phyloP scores from a whole-genome alignment of 1,284 basidiomycete genomes.

The Boletus hoseneyae region DNA sequence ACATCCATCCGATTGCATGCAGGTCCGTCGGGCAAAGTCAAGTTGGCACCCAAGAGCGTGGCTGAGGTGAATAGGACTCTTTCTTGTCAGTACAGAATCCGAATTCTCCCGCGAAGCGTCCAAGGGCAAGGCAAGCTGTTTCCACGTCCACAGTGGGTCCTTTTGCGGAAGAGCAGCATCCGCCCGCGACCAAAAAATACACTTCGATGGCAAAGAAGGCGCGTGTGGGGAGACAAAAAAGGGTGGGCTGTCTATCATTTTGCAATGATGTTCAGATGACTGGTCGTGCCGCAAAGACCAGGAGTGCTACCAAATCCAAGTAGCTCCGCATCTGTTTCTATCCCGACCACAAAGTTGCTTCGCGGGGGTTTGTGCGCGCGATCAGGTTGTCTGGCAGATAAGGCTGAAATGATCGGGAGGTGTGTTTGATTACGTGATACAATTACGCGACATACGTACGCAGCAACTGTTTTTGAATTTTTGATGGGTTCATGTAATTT shows the following conservation, averaged over 20 bases:
- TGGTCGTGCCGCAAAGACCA: slow-evolving; percentile 1
- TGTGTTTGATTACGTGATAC: slow-evolving; percentile 24
- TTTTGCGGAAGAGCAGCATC: slow-evolving; percentile 28
- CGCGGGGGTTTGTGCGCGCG: slow-evolving; percentile 5
- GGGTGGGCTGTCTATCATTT: too few species aligned
- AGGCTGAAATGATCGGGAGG: slow-evolving; percentile 25
- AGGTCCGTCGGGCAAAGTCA: slow-evolving; percentile 63
- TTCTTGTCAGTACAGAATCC: slow-evolving; percentile 32
- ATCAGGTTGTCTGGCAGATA: slow-evolving; percentile 12
- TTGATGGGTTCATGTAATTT: slow-evolving; percentile 34
- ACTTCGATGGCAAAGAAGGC: slow-evolving; percentile 38
- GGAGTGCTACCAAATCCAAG: too few species aligned
- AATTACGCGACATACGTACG: slow-evolving; percentile 32
- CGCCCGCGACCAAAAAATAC: slow-evolving; percentile 30
- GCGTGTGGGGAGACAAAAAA: too few species aligned
- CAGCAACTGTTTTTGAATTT: slow-evolving; percentile 36
- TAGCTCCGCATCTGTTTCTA: too few species aligned
- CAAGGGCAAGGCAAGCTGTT: slow-evolving; percentile 22
- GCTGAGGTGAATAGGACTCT: slow-evolving; percentile 46
- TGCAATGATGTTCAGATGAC: too few species aligned
- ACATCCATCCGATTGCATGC: neutral
- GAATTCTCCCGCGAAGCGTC: slow-evolving; percentile 7
- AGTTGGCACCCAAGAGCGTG: slow-evolving; percentile 55
- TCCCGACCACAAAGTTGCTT: slow-evolving; percentile 11
- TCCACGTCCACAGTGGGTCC: neutral